Evolutionary conservation across 148 eudicot species (phyloP).

Genomic region (Camellia granthamiana): DNA sequence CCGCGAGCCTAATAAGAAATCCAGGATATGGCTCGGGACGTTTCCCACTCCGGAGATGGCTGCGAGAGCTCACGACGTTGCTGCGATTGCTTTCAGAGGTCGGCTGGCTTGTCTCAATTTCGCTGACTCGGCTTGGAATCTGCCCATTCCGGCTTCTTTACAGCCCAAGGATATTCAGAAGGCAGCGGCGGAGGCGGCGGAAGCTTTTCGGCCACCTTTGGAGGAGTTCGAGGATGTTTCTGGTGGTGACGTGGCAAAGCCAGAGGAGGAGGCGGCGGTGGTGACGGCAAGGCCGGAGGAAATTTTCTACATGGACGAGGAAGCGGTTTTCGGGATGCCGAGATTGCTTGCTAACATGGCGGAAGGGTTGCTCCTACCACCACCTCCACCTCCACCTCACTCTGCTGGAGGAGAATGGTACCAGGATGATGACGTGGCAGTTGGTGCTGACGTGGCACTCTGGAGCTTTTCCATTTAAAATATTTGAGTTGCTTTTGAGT

Average conservation of each 20-base stretch:
- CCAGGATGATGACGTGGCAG: conserved; percentile 14
- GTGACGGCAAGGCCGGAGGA: conserved; percentile 10
- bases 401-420: background rate
- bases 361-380: conserved; percentile 33
- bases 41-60: conserved; percentile 82
- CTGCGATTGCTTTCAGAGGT: conserved; percentile 61
- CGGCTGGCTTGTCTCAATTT: conserved; percentile 61
- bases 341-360: conserved; percentile 46
- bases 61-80: conserved; percentile 86
- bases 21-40: conserved; percentile 81
- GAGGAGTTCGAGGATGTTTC: background rate
- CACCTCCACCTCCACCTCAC: conserved; percentile 18
- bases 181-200: conserved; percentile 70
- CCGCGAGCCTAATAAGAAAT: conserved; percentile 73
- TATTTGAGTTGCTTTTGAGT: too few relatives aligned
- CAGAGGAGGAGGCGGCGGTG: background rate
- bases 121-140: conserved; percentile 70
- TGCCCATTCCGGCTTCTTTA: conserved; percentile 47
- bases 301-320: conserved; percentile 34
- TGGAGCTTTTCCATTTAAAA: conserved; percentile 28
- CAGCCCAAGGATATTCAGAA: conserved; percentile 57
- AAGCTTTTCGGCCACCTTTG: conserved; percentile 27
- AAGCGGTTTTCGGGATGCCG: conserved; percentile 31
- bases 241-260: background rate
- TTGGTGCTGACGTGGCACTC: conserved; percentile 20